Conservation (phyloP, 2,329 filamentous ascomycete genomes). For the Sclerotinia borealis region DNA sequence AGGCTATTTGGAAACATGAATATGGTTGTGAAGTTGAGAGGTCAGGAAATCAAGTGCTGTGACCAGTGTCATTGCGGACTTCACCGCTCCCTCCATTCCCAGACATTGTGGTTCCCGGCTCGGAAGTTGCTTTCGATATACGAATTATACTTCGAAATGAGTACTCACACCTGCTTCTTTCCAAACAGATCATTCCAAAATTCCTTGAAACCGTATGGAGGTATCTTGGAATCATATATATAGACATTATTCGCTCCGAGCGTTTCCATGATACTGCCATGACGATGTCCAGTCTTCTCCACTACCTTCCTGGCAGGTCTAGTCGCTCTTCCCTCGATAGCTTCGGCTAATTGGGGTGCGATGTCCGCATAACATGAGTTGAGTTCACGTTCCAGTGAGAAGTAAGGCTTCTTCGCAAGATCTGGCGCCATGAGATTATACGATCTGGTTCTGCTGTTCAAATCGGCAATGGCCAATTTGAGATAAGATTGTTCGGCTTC, state of each 20-base stretch:
- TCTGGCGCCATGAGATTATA: conserved; percentile 96
- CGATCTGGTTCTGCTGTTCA: conserved; percentile 74
- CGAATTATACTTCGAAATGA: neutral
- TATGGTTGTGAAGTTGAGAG: neutral
- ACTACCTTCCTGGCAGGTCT: conserved; percentile 38
- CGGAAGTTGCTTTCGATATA: neutral
- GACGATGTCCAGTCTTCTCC: conserved; percentile 37
- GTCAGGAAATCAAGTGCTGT: neutral
- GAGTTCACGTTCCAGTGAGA: conserved; percentile 75
- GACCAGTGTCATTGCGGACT: neutral
- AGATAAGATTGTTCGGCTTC: conserved; percentile 68
- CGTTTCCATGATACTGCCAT: conserved; percentile 54
- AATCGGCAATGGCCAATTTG: conserved; percentile 64
- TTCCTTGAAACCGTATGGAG: conserved; percentile 79
- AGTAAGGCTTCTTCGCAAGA: conserved; percentile 89
- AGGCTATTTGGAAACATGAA: too few relatives aligned
- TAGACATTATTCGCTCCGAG: conserved; percentile 50
- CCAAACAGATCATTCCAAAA: conserved; percentile 78
- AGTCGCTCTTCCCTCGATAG: conserved; percentile 64
- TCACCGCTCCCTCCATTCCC: neutral
- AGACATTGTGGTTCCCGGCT: neutral
- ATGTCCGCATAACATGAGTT: conserved; percentile 78
- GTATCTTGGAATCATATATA: conserved; percentile 67
- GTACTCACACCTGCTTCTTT: conserved; percentile 14
- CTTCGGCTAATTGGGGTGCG: conserved; percentile 65